Percentiles rank a stretch among this genome's conserved stretches.
Evolutionary conservation across 2,329 filamentous ascomycete species (phyloP).

Genomic region (Xylariales sp.): DNA sequence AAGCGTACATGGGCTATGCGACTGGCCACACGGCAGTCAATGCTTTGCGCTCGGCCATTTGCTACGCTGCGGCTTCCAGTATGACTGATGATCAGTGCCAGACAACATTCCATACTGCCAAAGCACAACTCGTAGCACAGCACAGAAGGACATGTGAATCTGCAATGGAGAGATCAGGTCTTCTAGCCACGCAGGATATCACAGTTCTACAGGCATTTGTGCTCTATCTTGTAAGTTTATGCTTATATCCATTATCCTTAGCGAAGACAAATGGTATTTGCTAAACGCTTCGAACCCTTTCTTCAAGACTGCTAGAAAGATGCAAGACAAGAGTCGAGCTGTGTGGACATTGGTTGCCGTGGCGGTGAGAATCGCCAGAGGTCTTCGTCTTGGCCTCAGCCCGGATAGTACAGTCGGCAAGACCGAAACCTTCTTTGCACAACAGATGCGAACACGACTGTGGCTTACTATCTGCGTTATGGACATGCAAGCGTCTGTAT

Average conservation of each 20-base stretch:
- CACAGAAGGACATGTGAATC: slow-evolving; percentile 14
- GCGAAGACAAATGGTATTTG: background rate
- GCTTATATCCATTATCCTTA: too few species aligned
- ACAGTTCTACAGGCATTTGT: slow-evolving; percentile 24
- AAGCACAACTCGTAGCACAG: slow-evolving; percentile 7
- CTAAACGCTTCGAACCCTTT: background rate
- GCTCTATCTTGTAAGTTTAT: slow-evolving; percentile 21
- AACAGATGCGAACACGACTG: slow-evolving; percentile 15
- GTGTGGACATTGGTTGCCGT: slow-evolving; percentile 24
- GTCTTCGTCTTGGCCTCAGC: slow-evolving; percentile 14
- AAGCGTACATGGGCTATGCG: slow-evolving; percentile 18
- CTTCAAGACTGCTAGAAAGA: slow-evolving; percentile 10
- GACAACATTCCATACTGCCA: slow-evolving; percentile 10
- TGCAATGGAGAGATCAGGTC: slow-evolving; percentile 14
- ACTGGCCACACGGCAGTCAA: slow-evolving; percentile 9
- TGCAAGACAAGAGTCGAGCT: slow-evolving; percentile 19
- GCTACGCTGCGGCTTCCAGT: slow-evolving; percentile 16
- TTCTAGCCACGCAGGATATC: slow-evolving; percentile 20
- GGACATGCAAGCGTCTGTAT: slow-evolving; percentile 15
- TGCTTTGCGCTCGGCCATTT: slow-evolving; percentile 16
- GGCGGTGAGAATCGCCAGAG: slow-evolving; percentile 22
- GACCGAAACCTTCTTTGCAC: slow-evolving; percentile 13
- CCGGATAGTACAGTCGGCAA: background rate
- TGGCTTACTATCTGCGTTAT: slow-evolving; percentile 19
- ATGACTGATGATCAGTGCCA: slow-evolving; percentile 19